phyloP scores from a whole-genome alignment of 768 basidiomycete genomes.

The Lactarius hengduanensis region DNA sequence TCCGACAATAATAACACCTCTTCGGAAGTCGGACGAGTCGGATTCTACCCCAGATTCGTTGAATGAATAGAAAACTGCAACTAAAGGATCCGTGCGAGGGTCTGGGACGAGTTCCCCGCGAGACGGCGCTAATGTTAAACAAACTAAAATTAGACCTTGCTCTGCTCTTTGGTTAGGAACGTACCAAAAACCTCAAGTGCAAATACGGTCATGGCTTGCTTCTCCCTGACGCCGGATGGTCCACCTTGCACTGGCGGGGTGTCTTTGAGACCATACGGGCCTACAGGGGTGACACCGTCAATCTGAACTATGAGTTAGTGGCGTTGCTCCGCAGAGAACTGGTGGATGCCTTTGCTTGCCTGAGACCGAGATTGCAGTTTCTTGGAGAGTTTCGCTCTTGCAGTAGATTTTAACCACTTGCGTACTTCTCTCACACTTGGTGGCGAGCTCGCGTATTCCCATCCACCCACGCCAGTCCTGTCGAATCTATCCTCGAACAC shows the following conservation, averaged over 20 bases:
- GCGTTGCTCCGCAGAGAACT: background rate
- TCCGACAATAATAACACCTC: slow-evolving; percentile 56
- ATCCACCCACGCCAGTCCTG: slow-evolving; percentile 50
- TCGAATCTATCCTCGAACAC: slow-evolving; percentile 28
- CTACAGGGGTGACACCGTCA: slow-evolving; percentile 72
- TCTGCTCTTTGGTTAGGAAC: background rate
- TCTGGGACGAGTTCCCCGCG: slow-evolving; percentile 59
- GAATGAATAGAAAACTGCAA: slow-evolving; percentile 71
- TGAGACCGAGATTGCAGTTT: slow-evolving; percentile 47
- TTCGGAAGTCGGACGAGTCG: slow-evolving; percentile 37
- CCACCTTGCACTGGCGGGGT: slow-evolving; percentile 44
- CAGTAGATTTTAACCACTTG: slow-evolving; percentile 49
- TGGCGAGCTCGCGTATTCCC: slow-evolving; percentile 78
- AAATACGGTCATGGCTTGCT: slow-evolving; percentile 73
- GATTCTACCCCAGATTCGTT: slow-evolving; percentile 46
- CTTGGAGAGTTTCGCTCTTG: slow-evolving; percentile 28
- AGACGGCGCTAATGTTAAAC: slow-evolving; percentile 42
- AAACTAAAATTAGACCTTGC: background rate
- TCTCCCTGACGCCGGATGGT: slow-evolving; percentile 47
- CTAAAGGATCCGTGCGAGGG: slow-evolving; percentile 62
- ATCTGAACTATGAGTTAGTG: slow-evolving; percentile 43
- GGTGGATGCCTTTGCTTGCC: slow-evolving; percentile 36
- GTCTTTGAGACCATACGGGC: slow-evolving; percentile 64
- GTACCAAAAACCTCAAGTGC: slow-evolving; percentile 85
- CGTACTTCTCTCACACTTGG: slow-evolving; percentile 57